phyloP scores from a whole-genome alignment of 192 early-diverging fungal species.

The Coemansia sp. region DNA sequence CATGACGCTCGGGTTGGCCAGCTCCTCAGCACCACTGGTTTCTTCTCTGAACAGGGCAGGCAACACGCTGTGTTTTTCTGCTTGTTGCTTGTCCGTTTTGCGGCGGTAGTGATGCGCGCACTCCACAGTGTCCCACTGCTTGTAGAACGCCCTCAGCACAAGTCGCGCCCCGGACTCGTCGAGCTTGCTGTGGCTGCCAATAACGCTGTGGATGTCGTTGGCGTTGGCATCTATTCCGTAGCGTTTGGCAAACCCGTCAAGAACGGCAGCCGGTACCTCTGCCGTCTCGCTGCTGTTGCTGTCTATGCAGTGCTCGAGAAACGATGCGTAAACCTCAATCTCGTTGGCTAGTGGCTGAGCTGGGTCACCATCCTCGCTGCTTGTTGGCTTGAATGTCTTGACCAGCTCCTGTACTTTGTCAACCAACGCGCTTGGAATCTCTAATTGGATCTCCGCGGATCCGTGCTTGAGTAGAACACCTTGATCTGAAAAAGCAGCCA shows the following conservation, averaged over 20 bases:
- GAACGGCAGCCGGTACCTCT: background rate
- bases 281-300: background rate
- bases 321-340: conserved; percentile 14
- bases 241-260: conserved; percentile 2
- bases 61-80: background rate
- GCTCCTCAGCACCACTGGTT: too few species aligned
- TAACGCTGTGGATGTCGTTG: conserved; percentile 16
- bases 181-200: conserved; percentile 7
- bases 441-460: background rate
- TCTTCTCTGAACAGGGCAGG: conserved; percentile 18
- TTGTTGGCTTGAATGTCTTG: background rate
- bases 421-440: background rate
- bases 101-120: background rate
- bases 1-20: conserved; percentile 53
- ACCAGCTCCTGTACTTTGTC: background rate
- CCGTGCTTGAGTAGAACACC: background rate
- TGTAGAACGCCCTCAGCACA: conserved; percentile 27
- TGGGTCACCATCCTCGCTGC: background rate
- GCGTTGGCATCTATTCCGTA: background rate
- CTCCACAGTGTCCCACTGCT: conserved; percentile 10
- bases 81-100: too few species aligned
- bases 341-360: background rate
- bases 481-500: background rate
- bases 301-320: conserved; percentile 14
- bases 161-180: conserved; percentile 3